Evolutionary conservation across 2,329 filamentous ascomycete genomes (phyloP).

Genomic region (Trichoderma sp.): DNA sequence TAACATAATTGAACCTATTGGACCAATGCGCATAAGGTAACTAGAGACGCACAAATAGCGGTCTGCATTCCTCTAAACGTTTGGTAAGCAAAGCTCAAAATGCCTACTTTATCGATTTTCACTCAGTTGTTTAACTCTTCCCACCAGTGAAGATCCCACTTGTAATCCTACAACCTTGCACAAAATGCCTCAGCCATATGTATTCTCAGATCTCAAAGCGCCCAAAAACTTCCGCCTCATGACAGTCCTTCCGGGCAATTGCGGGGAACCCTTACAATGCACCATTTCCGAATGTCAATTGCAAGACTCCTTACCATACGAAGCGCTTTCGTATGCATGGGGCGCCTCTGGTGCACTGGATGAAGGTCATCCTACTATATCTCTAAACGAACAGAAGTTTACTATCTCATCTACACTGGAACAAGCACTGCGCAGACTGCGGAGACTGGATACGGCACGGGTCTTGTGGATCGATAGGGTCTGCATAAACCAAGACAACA

Average conservation of each 20-base stretch:
- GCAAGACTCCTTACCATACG: neutral
- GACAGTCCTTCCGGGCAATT: neutral
- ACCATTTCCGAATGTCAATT: neutral
- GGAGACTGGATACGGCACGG: neutral
- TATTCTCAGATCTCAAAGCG: neutral
- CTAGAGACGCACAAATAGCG: too few relatives aligned
- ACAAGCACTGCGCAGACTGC: neutral
- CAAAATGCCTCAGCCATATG: neutral
- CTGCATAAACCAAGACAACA: neutral
- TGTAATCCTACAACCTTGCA: neutral
- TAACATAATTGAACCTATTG: too few relatives aligned
- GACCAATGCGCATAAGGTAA: too few relatives aligned
- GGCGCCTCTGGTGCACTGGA: neutral
- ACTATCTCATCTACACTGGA: neutral
- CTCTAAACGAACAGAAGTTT: neutral
- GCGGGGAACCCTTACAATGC: neutral
- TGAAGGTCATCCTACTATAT: neutral
- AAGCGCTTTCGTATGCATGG: conserved; percentile 19
- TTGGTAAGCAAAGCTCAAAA: neutral
- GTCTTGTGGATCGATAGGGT: conserved; percentile 5
- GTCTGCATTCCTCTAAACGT: neutral
- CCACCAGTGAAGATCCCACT: neutral
- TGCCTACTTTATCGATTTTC: neutral
- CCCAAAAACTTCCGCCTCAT: neutral
- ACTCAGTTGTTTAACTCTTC: neutral